These are phyloP conservation scores for Phytopythium cucurbitacearum DNA, from an alignment of 352 stramenopile species.

Conservation along the genomic window DNA sequence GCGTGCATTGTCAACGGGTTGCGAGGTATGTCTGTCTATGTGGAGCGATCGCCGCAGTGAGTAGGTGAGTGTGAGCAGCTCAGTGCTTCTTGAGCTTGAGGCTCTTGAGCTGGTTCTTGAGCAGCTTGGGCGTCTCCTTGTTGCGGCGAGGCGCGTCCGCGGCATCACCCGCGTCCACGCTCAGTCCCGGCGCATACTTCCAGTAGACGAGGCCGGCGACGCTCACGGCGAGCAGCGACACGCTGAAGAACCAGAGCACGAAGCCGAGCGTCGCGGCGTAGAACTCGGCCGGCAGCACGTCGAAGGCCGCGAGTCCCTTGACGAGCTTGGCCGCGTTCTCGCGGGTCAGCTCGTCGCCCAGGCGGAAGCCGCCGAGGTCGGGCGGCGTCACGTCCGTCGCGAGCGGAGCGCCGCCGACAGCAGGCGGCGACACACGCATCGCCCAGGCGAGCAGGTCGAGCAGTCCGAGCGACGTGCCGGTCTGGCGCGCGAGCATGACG, in stretches of 20 bases:
- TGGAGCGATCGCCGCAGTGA: background rate
- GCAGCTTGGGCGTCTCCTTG: slow-evolving; percentile 56
- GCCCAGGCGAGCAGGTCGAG: slow-evolving; percentile 26
- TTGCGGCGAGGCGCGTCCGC: slow-evolving; percentile 28
- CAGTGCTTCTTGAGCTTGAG: slow-evolving; percentile 66
- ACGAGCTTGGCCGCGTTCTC: slow-evolving; percentile 47
- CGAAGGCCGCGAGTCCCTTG: slow-evolving; percentile 61
- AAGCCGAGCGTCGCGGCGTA: slow-evolving; percentile 63
- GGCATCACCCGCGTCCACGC: slow-evolving; percentile 7
- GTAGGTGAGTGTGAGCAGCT: background rate
- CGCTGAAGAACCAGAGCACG: slow-evolving; percentile 66
- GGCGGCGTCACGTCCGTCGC: slow-evolving; percentile 21
- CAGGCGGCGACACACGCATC: slow-evolving; percentile 14
- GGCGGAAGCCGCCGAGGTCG: slow-evolving; percentile 49
- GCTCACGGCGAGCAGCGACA: slow-evolving; percentile 61
- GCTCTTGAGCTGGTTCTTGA: slow-evolving; percentile 72
- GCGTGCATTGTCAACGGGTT: background rate
- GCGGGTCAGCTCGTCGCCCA: slow-evolving; percentile 47
- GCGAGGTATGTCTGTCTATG: too few species aligned
- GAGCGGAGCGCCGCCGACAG: slow-evolving; percentile 13
- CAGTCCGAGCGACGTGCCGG: slow-evolving; percentile 39
- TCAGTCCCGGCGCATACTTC: slow-evolving; percentile 45
- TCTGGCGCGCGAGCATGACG: slow-evolving; percentile 58
- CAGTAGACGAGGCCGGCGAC: slow-evolving; percentile 62
- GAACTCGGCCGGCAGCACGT: slow-evolving; percentile 50